These are phyloP conservation scores for Ballota nigra DNA, from an alignment of 257 asterid species.

Conservation along the genomic window DNA sequence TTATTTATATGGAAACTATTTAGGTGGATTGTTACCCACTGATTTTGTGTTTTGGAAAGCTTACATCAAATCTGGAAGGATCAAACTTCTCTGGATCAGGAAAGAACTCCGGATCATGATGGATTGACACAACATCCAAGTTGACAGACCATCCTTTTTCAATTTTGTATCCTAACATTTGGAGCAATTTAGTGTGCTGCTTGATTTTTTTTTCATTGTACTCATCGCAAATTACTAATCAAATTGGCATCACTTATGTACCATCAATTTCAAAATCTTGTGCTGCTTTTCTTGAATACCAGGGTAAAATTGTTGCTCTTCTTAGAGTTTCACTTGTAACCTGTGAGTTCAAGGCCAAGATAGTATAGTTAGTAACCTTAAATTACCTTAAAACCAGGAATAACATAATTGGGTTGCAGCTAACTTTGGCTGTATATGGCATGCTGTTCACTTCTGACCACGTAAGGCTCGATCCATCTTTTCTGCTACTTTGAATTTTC, in stretches of 20 bases:
- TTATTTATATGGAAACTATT: background rate
- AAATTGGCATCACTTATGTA: slow-evolving; percentile 22
- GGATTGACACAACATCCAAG: slow-evolving; percentile 85
- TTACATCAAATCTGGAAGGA: slow-evolving; percentile 77
- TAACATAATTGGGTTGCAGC: slow-evolving; percentile 12
- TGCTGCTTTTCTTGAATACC: slow-evolving; percentile 92
- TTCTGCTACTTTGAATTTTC: slow-evolving; percentile 46
- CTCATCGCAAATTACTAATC: slow-evolving; percentile 1
- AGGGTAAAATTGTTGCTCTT: slow-evolving; percentile 81
- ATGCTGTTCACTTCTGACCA: slow-evolving; percentile 79
- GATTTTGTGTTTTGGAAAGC: slow-evolving; percentile 17
- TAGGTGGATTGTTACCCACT: background rate
- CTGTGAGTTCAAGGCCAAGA: slow-evolving; percentile 32
- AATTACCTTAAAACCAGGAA: background rate
- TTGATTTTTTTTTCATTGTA: background rate
- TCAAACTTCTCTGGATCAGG: slow-evolving; percentile 66
- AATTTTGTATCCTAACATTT: slow-evolving; percentile 54
- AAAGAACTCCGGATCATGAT: slow-evolving; percentile 65
- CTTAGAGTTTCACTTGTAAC: slow-evolving; percentile 76
- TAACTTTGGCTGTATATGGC: slow-evolving; percentile 75
- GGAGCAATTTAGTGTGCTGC: slow-evolving; percentile 16
- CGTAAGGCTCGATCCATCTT: slow-evolving; percentile 53
- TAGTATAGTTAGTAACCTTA: background rate
- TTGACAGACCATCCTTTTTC: slow-evolving; percentile 75
- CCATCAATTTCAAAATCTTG: slow-evolving; percentile 82